Percentiles rank a stretch among this genome's conserved stretches.
Conservation (phyloP, 192 early-diverging fungal genomes). For the Anaeromyces robustus region DNA sequence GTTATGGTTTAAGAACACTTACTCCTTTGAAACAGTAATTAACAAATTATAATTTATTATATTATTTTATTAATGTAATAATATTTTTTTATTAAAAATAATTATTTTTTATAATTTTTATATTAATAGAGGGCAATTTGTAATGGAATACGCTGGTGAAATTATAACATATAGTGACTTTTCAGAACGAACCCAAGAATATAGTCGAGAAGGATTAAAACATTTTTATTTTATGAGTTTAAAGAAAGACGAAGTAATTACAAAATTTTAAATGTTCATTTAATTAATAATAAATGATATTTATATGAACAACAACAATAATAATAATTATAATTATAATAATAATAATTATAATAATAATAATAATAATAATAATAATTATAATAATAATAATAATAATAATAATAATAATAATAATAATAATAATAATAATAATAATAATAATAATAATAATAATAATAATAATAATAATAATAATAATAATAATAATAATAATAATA, state of each 20-base stretch:
- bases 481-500: no score
- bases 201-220: conserved; percentile 59
- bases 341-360: no score
- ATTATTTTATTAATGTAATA: neutral
- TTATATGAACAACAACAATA: no score
- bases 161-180: conserved; percentile 72
- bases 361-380: no score
- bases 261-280: neutral
- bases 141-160: conserved; percentile 97
- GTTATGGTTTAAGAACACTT: conserved; percentile 75
- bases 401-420: no score
- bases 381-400: no score
- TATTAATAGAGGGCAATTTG: conserved; percentile 57
- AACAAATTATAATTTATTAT: neutral
- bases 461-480: no score
- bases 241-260: conserved; percentile 63
- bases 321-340: no score
- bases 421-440: no score
- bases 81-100: neutral
- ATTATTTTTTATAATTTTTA: neutral
- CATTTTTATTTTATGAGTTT: conserved; percentile 99
- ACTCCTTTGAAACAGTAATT: neutral
- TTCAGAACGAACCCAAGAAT: conserved; percentile 63
- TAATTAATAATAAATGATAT: no score
- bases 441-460: no score